Evolutionary conservation across 2,329 filamentous ascomycete genomes (phyloP).

Genomic region (Rhinocladiella similis): DNA sequence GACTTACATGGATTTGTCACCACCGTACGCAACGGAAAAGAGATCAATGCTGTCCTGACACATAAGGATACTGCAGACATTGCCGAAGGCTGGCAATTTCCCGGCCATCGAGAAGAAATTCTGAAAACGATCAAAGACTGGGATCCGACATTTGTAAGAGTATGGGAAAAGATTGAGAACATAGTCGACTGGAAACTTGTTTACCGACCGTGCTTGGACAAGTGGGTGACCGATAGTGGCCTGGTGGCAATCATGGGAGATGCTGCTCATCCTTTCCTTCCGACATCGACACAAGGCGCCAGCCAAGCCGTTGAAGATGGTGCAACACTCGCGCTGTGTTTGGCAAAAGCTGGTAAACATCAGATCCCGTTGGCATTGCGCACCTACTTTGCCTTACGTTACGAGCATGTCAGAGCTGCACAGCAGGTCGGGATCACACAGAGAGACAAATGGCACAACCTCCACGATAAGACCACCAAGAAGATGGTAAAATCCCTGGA

Average conservation of each 20-base stretch:
- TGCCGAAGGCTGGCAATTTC: constrained; percentile 56
- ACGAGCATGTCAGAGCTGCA: constrained; percentile 13
- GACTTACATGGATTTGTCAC: constrained; percentile 19
- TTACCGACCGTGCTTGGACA: constrained; percentile 29
- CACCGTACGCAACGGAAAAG: constrained; percentile 11
- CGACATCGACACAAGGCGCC: constrained; percentile 45
- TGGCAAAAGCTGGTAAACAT: constrained; percentile 13
- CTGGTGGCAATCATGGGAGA: constrained; percentile 37
- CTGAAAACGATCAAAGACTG: constrained; percentile 52
- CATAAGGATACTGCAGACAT: constrained; percentile 52
- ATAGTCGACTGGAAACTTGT: constrained; percentile 35
- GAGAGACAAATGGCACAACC: constrained; percentile 26
- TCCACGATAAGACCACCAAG: constrained; percentile 11
- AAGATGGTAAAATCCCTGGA: constrained; percentile 8
- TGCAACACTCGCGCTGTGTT: constrained; percentile 34
- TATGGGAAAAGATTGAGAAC: constrained; percentile 41
- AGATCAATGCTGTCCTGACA: constrained; percentile 35
- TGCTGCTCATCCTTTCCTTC: constrained; percentile 41
- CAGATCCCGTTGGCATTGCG: constrained; percentile 11
- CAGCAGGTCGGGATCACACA: constrained; percentile 23
- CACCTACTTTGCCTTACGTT: constrained; percentile 12
- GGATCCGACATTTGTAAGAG: constrained; percentile 51
- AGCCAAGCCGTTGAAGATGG: constrained; percentile 45
- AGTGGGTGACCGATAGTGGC: constrained; percentile 26
- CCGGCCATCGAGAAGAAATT: constrained; percentile 53